These are phyloP conservation scores for Ophiostoma pallidulum DNA, from an alignment of 2,329 filamentous ascomycete species.

Conservation along the genomic window DNA sequence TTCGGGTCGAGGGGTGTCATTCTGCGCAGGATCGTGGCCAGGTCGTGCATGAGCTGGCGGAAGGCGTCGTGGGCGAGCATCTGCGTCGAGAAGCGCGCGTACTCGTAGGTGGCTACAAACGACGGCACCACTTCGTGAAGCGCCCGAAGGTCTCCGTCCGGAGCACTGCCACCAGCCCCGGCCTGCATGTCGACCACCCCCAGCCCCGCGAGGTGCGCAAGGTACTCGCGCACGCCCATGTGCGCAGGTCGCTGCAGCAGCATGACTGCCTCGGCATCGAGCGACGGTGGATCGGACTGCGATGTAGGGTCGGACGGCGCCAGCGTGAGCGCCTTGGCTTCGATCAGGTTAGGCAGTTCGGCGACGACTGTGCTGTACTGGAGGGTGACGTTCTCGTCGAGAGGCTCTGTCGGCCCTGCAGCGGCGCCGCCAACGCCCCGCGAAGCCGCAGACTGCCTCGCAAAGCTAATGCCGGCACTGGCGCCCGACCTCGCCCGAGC, in stretches of 20 bases:
- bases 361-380: constrained; percentile 72
- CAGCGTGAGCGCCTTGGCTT: constrained; percentile 84
- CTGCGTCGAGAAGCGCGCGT: constrained; percentile 68
- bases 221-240: constrained; percentile 72
- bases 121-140: constrained; percentile 32
- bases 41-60: constrained; percentile 69
- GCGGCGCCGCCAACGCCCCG: too few species aligned
- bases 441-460: too few species aligned
- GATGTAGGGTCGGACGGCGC: constrained; percentile 48
- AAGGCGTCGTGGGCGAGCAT: constrained; percentile 64
- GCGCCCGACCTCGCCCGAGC: too few species aligned
- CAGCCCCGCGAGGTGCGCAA: constrained; percentile 59
- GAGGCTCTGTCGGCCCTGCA: not conserved
- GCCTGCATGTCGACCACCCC: constrained; percentile 42
- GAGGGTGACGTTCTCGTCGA: constrained; percentile 63
- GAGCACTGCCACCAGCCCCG: not conserved
- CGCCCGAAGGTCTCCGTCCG: not conserved
- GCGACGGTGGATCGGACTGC: constrained; percentile 31
- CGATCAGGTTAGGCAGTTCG: constrained; percentile 81
- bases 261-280: constrained; percentile 59
- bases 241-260: constrained; percentile 60
- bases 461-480: too few species aligned
- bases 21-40: constrained; percentile 66
- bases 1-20: constrained; percentile 58
- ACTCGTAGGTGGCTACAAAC: constrained; percentile 74